Evolutionary conservation across 2,329 filamentous ascomycete genomes (phyloP).

Genomic region (Monosporascus sp.): DNA sequence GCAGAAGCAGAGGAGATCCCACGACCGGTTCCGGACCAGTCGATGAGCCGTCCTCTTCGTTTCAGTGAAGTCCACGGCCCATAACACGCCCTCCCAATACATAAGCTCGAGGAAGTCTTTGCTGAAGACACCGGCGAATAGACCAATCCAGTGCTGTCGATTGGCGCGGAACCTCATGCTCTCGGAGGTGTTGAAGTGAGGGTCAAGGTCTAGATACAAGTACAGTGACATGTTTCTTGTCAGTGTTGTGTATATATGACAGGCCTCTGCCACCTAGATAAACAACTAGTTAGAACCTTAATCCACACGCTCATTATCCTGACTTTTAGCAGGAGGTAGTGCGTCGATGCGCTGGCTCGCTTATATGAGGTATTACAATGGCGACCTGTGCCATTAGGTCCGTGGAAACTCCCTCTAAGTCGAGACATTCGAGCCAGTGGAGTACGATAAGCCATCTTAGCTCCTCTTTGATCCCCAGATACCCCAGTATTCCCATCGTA

Average conservation of each 20-base stretch:
- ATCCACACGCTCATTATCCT: too few relatives aligned
- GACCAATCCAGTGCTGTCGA: background rate
- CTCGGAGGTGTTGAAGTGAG: too few relatives aligned
- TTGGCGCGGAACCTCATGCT: background rate
- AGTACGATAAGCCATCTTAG: background rate
- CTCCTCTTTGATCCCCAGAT: background rate
- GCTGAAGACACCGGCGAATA: background rate
- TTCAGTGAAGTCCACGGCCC: background rate
- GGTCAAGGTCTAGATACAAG: too few relatives aligned
- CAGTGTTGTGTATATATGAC: too few relatives aligned
- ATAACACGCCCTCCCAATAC: background rate
- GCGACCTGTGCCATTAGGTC: background rate
- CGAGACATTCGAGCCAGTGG: background rate
- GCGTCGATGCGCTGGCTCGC: background rate
- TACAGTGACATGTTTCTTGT: too few relatives aligned
- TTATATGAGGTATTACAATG: background rate
- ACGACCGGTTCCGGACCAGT: background rate
- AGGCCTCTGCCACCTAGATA: too few relatives aligned
- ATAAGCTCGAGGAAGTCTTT: background rate
- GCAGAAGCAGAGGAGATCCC: too few relatives aligned
- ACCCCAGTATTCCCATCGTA: background rate
- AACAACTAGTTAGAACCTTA: too few relatives aligned
- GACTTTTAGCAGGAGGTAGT: too few relatives aligned
- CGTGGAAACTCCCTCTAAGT: background rate
- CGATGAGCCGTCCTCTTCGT: background rate